Percentiles rank a stretch among this genome's conserved stretches.
Conservation (phyloP, 495 filamentous ascomycete species). For the Wilcoxina mikolae region DNA sequence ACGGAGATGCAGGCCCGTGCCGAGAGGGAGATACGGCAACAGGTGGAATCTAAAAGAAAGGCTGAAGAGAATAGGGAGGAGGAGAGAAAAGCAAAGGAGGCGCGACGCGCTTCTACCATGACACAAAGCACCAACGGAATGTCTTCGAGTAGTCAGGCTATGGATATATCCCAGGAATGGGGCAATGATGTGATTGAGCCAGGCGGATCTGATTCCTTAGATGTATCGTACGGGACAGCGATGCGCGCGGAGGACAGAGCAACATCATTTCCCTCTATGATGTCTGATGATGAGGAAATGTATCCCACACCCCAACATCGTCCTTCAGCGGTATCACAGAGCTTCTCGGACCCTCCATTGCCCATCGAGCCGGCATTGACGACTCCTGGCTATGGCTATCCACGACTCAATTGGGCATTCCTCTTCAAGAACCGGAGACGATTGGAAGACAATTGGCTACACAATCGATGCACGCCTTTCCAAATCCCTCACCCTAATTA, state of each 20-base stretch:
- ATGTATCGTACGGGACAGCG: background rate
- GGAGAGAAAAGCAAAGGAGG: conserved; percentile 16
- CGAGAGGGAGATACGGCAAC: conserved; percentile 15
- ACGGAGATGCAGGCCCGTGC: conserved; percentile 36
- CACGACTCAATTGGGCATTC: conserved; percentile 64
- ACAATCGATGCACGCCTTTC: conserved; percentile 68
- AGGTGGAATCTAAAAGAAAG: conserved; percentile 4
- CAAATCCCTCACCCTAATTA: conserved; percentile 73
- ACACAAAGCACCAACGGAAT: conserved; percentile 3
- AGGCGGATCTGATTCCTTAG: background rate
- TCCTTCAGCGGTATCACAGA: conserved; percentile 14
- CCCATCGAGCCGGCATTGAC: conserved; percentile 22
- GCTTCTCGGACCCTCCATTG: conserved; percentile 20
- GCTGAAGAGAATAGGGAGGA: conserved; percentile 9
- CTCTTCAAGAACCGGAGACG: conserved; percentile 75
- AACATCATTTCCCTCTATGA: background rate
- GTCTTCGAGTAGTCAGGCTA: conserved; percentile 1
- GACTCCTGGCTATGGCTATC: conserved; percentile 29
- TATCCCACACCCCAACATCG: conserved; percentile 14
- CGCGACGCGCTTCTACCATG: conserved; percentile 13
- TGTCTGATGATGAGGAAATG: conserved; percentile 23
- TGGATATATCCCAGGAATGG: conserved; percentile 24
- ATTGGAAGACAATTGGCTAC: conserved; percentile 83
- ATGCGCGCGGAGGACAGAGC: background rate
- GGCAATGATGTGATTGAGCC: background rate